Evolutionary conservation across 2,329 filamentous ascomycete species (phyloP).

Genomic region (Moelleriella libera): DNA sequence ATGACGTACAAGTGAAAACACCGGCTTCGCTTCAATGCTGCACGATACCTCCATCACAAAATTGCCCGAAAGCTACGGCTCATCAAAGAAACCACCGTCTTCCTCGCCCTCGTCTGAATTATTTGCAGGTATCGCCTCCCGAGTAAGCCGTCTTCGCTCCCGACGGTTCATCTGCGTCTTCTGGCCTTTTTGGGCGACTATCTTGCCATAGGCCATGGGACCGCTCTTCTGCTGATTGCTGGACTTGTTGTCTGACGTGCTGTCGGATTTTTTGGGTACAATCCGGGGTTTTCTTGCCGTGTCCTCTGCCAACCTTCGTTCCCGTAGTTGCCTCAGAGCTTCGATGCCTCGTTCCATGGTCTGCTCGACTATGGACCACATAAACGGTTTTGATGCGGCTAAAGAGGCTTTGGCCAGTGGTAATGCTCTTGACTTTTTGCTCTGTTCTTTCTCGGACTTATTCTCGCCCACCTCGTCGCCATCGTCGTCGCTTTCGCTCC

Average conservation of each 20-base stretch:
- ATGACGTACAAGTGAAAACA: no score
- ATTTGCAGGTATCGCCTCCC: slow-evolving; percentile 16
- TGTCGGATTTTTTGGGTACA: background rate
- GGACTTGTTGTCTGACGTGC: background rate
- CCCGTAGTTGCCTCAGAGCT: slow-evolving; percentile 38
- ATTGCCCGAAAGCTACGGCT: background rate
- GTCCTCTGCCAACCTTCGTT: slow-evolving; percentile 25
- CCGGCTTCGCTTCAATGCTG: background rate
- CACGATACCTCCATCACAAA: background rate
- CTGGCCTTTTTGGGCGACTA: slow-evolving; percentile 10
- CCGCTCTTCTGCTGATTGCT: background rate
- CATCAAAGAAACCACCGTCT: slow-evolving; percentile 38
- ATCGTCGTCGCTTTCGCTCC: slow-evolving; percentile 24
- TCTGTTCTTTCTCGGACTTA: slow-evolving; percentile 14
- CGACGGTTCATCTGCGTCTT: slow-evolving; percentile 18
- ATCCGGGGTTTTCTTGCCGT: slow-evolving; percentile 5
- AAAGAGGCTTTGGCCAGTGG: slow-evolving; percentile 29
- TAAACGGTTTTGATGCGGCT: slow-evolving; percentile 34
- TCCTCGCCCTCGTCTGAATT: slow-evolving; percentile 30
- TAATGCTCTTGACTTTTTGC: slow-evolving; percentile 14
- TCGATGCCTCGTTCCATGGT: slow-evolving; percentile 42
- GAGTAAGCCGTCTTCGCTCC: slow-evolving; percentile 20
- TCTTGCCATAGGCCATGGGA: slow-evolving; percentile 5
- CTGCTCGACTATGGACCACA: slow-evolving; percentile 56
- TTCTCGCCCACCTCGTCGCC: slow-evolving; percentile 16